Evolutionary conservation across 352 stramenopile species (phyloP), one percentile per base, ranked within the genome.

Genomic region (Phytopythium cucurbitacearum): DNA sequence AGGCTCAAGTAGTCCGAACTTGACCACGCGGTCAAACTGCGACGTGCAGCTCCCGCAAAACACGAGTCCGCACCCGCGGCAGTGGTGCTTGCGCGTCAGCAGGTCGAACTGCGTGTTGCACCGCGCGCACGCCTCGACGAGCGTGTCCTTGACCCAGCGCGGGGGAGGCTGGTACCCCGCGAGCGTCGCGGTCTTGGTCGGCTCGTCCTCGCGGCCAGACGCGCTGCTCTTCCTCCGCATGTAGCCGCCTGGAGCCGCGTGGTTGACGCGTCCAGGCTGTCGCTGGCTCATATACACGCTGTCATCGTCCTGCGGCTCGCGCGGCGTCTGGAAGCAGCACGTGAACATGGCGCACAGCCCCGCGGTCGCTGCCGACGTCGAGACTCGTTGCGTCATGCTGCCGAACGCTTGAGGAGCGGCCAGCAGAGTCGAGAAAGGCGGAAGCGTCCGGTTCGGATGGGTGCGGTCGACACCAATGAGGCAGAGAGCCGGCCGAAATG

Each of bases 51-150:
- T 32, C 13, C 58, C 56, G 62, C 80, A 91, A 56, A 69, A 91
- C 40, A 91, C 71, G 47, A 74, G 66, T 0, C 78, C 78, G 42
- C 78, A 89, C 36, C 62, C 59, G 37, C 78, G 72, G 33, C 78
- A 89, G 56, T 89, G 78, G 59, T 89, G 78, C 51, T 84, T 86
- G 45, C 78, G 75, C 49, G 67, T 86, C 40, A 86, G 62, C 61
- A 87, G 57, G 48, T 85, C 76, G 56, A 91, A 91, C 57, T 68
- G 46, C 21, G 53, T 45, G 46, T 58, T 52, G 54, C 80, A 91
- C 43, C 67, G 56, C 51, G 59, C 51, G 59, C 80, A 91, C n/a
- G 51, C 62, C 44, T 82, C 67, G 15, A 84, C 57, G 37, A 71
- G 52, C 15, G 75, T 60, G 58, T 88, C 76, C 40, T 86, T 76